These are phyloP conservation scores for Carex kokanica DNA, from an alignment of 176 grass and related monocot genomes.

Conservation along the genomic window DNA sequence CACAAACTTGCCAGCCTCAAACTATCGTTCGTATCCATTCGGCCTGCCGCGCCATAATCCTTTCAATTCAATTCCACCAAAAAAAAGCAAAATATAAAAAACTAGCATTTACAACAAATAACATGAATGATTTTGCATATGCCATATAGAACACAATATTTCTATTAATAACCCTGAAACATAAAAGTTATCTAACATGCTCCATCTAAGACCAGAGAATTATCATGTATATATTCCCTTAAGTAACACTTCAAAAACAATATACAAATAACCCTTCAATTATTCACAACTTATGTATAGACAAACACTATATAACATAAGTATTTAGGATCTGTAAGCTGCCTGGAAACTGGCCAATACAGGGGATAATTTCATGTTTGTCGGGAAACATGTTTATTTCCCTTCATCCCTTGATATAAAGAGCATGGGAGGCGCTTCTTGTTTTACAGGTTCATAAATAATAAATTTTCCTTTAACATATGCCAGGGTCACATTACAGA, in stretches of 20 bases:
- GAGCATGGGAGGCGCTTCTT: background rate
- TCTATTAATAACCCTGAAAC: background rate
- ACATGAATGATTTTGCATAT: background rate
- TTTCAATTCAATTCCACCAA: slow-evolving; percentile 27
- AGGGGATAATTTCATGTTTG: background rate
- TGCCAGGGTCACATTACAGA: background rate
- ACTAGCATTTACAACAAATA: background rate
- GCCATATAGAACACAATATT: background rate
- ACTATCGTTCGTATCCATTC: slow-evolving; percentile 96
- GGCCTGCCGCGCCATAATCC: slow-evolving; percentile 74
- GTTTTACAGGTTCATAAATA: background rate
- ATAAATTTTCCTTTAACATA: background rate
- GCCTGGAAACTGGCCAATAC: background rate
- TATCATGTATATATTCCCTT: background rate
- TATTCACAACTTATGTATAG: background rate
- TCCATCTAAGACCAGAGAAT: background rate
- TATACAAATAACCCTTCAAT: background rate
- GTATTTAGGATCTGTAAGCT: background rate
- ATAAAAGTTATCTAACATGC: background rate
- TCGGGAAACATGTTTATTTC: background rate
- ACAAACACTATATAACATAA: background rate
- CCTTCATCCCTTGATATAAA: background rate
- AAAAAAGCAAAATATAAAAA: background rate
- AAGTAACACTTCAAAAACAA: background rate
- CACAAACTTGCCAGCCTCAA: slow-evolving; percentile 86